Base-by-base conservation (phyloP, 1,139 yeast species). In the Suhomyces ambrosiae region DNA sequence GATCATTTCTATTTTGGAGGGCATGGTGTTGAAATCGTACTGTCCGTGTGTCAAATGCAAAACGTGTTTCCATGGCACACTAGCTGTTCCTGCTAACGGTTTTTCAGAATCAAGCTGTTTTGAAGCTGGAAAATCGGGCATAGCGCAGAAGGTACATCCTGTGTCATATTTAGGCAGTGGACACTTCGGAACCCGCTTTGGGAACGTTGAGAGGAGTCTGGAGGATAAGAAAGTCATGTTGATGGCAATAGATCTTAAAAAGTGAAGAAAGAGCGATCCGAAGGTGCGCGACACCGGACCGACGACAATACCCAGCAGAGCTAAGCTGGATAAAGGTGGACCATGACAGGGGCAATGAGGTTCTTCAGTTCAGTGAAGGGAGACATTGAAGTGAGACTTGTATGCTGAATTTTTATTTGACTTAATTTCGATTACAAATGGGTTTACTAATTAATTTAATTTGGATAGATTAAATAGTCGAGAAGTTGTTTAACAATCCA, bases 141-240 rank as follows among this genome's bases (percentile, higher is more conserved):
- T 33, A 41, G 58, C 54, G 49, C 90, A 82, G 45, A 61, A 67
- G 0, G 86, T 79, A 52, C 87, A 82, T 0, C 86, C 86, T 0
- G 85, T 78, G 44, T 80, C 83, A 35, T 61, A 60, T 7, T 35
- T 44, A 0, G 86, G 84, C 6, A 58, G 53, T 0, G 86, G 86
- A 47, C 85, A 79, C 24, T 35, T 35, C 17, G 29, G 19, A 6
- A 34, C 28, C 21, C 23, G 18, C 15, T 34, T 17, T 18, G 13
- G 31, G 5, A 10, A 2, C 8, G 15, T 28, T 18, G 5, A 18
- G 21, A 18, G 21, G 21, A 18, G 21, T 18, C 8, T 18, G 8
- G 21, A 18, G 21, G 21, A 18, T 5, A 18, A 5, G 21, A 18
- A n/a, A n/a, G n/a, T n/a, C n/a, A n/a, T n/a, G n/a, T n/a, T n/a